Conservation (phyloP, 2,329 filamentous ascomycete species). For the Pestalotiopsis sp. region DNA sequence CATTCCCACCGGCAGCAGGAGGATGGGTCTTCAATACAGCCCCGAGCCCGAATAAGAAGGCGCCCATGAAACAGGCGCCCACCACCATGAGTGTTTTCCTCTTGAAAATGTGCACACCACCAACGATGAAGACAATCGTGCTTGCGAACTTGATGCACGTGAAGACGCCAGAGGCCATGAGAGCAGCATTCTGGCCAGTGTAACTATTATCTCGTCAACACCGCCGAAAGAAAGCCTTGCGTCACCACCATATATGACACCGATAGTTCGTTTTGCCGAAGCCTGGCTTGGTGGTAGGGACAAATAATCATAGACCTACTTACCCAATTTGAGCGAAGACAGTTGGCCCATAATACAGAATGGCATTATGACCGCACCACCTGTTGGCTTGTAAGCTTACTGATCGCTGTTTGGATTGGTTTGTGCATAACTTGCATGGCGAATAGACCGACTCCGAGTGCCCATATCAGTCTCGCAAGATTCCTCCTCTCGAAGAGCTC, state of each 20-base stretch:
- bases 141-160: slow-evolving; percentile 9
- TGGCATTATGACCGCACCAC: slow-evolving; percentile 8
- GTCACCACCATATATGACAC: background rate
- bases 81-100: slow-evolving; percentile 1
- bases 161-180: slow-evolving; percentile 5
- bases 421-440: background rate
- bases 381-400: background rate
- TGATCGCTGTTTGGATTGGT: background rate
- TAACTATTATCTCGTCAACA: background rate
- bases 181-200: slow-evolving; percentile 5
- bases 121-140: slow-evolving; percentile 2
- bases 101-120: slow-evolving; percentile 4
- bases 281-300: background rate
- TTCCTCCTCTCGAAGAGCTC: slow-evolving; percentile 2
- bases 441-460: background rate
- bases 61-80: slow-evolving; percentile 3
- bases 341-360: slow-evolving; percentile 6
- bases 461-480: slow-evolving; percentile 36
- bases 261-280: background rate
- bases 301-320: background rate
- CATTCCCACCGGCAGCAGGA: slow-evolving; percentile 25
- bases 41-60: slow-evolving; percentile 36
- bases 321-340: slow-evolving; percentile 8
- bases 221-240: background rate
- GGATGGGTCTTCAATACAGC: slow-evolving; percentile 44